phyloP scores from a whole-genome alignment of 2,329 filamentous ascomycete genomes.

The Ophiocordyceps polyrhachis-furcata region DNA sequence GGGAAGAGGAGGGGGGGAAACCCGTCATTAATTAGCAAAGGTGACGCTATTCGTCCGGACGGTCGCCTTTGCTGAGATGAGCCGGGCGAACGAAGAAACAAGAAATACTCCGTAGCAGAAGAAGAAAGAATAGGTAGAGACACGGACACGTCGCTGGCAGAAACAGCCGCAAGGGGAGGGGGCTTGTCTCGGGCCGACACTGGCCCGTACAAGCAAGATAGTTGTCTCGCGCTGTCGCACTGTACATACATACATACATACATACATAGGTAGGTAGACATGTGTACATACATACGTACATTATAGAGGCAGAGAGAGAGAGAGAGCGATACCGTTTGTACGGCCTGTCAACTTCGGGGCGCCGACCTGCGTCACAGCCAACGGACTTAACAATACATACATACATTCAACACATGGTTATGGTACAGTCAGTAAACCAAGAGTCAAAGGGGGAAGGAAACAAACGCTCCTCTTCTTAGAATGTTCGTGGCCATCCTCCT shows the following conservation, averaged over 20 bases:
- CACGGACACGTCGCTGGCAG: not conserved
- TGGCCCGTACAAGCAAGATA: no score
- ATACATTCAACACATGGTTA: no score
- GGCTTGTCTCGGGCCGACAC: not conserved
- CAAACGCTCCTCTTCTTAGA: not conserved
- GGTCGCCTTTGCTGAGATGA: no score
- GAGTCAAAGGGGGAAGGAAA: not conserved
- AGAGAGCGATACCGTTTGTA: no score
- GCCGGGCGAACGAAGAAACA: not conserved
- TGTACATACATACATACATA: no score
- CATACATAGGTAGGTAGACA: no score
- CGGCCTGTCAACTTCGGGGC: no score
- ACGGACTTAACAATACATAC: not conserved
- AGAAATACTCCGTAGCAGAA: not conserved
- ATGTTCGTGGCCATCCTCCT: not conserved
- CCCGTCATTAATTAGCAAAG: no score
- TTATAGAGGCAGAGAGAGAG: no score
- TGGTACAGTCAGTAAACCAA: not conserved
- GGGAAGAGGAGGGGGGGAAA: no score
- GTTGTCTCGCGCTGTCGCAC: not conserved
- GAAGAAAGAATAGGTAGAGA: not conserved
- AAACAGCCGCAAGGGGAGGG: not conserved
- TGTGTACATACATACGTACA: no score
- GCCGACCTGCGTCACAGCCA: not conserved
- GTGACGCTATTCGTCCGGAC: no score